Evolutionary conservation across 441 rosid genomes (phyloP).

Genomic region (Arabidopsis hybrid): DNA sequence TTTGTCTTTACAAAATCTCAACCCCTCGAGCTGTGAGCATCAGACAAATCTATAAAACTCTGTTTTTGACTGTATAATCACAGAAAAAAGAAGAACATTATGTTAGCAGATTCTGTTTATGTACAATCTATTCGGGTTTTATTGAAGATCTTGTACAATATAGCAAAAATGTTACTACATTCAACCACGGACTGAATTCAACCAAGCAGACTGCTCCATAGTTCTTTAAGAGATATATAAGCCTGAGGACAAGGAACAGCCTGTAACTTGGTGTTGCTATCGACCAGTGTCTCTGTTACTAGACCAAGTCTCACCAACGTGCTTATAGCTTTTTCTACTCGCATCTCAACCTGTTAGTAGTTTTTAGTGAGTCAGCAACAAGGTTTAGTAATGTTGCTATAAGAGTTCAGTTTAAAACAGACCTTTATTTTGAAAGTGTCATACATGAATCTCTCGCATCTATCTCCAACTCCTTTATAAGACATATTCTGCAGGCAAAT

Average conservation of each 20-base stretch:
- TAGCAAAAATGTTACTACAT: slow-evolving; percentile 28
- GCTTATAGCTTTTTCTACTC: slow-evolving; percentile 72
- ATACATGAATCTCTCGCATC: slow-evolving; percentile 86
- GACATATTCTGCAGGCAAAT: slow-evolving; percentile 55
- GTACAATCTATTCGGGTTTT: slow-evolving; percentile 33
- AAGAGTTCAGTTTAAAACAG: slow-evolving; percentile 13
- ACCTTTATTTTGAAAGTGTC: slow-evolving; percentile 75
- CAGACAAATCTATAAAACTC: slow-evolving; percentile 1
- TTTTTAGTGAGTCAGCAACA: slow-evolving; percentile 29
- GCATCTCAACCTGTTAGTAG: slow-evolving; percentile 82
- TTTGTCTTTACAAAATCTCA: slow-evolving; percentile 89
- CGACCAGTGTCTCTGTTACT: slow-evolving; percentile 56
- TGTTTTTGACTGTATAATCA: slow-evolving; percentile 19
- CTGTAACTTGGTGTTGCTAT: slow-evolving; percentile 57
- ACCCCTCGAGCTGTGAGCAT: slow-evolving; percentile 63
- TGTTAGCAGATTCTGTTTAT: slow-evolving; percentile 38
- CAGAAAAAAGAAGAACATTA: slow-evolving; percentile 24
- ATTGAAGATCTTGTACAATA: slow-evolving; percentile 25
- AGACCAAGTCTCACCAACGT: slow-evolving; percentile 78
- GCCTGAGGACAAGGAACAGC: slow-evolving; percentile 71
- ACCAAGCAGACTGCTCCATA: slow-evolving; percentile 72
- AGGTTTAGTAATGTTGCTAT: slow-evolving; percentile 17
- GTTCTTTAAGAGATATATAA: slow-evolving; percentile 62
- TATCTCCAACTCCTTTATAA: slow-evolving; percentile 57
- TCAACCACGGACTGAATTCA: slow-evolving; percentile 19